Evolutionary conservation across 345 rosid genomes (phyloP), one percentile per base, ranked within the genome.

Genomic region (Sonneratia alba): DNA sequence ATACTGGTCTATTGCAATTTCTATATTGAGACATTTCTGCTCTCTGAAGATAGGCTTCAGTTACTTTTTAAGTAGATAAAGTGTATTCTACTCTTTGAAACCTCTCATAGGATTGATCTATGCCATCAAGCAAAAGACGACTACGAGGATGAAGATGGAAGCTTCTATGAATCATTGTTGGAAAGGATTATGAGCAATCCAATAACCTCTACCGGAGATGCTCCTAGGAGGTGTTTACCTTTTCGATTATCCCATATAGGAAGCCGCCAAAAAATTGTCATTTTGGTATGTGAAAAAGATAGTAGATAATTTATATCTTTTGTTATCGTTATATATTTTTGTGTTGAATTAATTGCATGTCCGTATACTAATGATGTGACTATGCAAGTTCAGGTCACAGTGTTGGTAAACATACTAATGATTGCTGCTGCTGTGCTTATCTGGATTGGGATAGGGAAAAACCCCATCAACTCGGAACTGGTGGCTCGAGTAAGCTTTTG

Each of bases 111-210:
- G 93, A 78, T 86, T 32, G 93, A 88, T 74, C 90, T 88, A 76
- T 87, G 85, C 84, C 90, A 85, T 79, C 89, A 85, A 64, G 82
- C 81, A 67, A 80, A 85, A 72, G 89, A 88, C 67, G 93, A 86
- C 47, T 83, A 82, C 36, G 93, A 86, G 48, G 93, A 88, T 36
- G 93, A 85, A 55, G 90, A 83, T 56, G 78, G 67, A n/a, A 77
- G 85, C 74, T 81, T 81, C 77, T 79, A 82, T 12, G 89, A 84
- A 76, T 72, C 90, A 62, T 79, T 88, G 75, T 64, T 88, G 70
- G 82, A 86, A 63, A 82, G 73, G 70, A 67, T 79, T 40, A 57
- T 75, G 68, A 70, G 73, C 73, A 80, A 79, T 47, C 80, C 81
- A 32, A 79, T 73, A 49, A 79, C 84, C 64, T 70, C 75, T 36